Evolutionary conservation across 148 eudicot genomes (phyloP).

Genomic region (Rhododendron kiyosumense): DNA sequence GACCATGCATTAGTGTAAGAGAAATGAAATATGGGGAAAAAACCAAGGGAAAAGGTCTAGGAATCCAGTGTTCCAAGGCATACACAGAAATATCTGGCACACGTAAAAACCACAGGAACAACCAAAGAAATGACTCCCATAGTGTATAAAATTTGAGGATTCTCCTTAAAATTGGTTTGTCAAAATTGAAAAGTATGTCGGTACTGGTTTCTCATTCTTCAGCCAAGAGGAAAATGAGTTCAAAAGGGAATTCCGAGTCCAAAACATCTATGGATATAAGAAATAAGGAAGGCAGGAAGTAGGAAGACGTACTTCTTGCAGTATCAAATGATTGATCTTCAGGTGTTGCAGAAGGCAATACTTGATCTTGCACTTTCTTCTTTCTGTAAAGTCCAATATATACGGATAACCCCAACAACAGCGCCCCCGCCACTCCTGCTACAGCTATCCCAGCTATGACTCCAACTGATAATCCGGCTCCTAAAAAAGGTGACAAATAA

Average conservation of each 20-base stretch:
- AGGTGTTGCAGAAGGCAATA: conserved; percentile 9
- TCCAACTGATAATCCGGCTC: conserved; percentile 17
- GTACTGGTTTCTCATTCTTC: background rate
- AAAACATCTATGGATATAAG: background rate
- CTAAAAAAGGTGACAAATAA: background rate
- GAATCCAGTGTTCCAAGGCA: background rate
- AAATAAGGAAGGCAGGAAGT: background rate
- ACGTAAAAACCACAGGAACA: background rate
- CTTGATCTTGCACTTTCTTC: conserved; percentile 4
- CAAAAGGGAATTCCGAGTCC: background rate
- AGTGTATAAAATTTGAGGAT: background rate
- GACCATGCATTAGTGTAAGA: background rate
- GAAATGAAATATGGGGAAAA: background rate
- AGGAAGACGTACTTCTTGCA: conserved; percentile 3
- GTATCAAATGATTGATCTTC: conserved; percentile 15
- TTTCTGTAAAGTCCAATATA: conserved; percentile 21
- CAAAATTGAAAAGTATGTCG: background rate
- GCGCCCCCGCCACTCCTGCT: conserved; percentile 15
- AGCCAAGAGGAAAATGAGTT: background rate
- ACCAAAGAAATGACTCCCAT: background rate
- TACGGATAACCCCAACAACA: conserved; percentile 15
- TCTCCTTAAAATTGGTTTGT: background rate
- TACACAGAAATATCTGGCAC: background rate
- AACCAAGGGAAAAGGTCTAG: background rate
- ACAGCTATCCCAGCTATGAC: conserved; percentile 14